Percentiles rank a stretch among this genome's conserved stretches.
phyloP scores from a whole-genome alignment of 1,284 basidiomycete species.

The Marasmius tenuissimus region DNA sequence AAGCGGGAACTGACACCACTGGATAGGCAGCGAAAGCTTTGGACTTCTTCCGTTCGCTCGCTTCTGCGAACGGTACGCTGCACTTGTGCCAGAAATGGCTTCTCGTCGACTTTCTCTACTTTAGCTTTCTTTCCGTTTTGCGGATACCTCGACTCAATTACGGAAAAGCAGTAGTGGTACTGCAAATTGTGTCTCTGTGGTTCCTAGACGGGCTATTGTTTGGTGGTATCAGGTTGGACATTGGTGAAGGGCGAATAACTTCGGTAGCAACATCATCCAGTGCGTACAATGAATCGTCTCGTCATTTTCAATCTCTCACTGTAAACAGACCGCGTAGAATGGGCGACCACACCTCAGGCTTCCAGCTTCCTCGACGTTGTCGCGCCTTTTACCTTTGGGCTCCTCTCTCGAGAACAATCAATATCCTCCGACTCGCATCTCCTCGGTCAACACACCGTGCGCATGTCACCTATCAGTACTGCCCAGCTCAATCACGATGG shows the following conservation, averaged over 20 bases:
- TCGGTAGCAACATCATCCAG: conserved; percentile 25
- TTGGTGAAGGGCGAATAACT: conserved; percentile 27
- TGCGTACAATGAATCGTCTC: conserved; percentile 17
- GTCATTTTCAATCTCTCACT: neutral
- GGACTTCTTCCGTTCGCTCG: conserved; percentile 56
- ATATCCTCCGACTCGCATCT: conserved; percentile 55
- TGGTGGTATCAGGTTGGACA: conserved; percentile 59
- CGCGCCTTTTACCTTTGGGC: conserved; percentile 46
- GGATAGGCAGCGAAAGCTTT: conserved; percentile 63
- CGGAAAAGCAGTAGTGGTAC: conserved; percentile 55
- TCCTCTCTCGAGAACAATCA: conserved; percentile 38
- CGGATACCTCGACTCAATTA: conserved; percentile 81
- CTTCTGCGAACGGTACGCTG: conserved; percentile 40
- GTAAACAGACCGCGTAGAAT: conserved; percentile 31
- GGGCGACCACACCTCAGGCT: conserved; percentile 43
- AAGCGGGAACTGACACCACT: neutral
- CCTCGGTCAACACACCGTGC: conserved; percentile 87
- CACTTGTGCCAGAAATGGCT: conserved; percentile 68
- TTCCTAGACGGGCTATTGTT: conserved; percentile 71
- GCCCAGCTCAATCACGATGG: conserved; percentile 77
- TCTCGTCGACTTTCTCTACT: conserved; percentile 62
- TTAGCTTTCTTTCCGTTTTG: conserved; percentile 59
- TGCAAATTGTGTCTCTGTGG: conserved; percentile 60
- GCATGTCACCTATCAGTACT: conserved; percentile 87
- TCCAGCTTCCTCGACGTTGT: conserved; percentile 46